Conservation (phyloP, 768 basidiomycete species). For the Panellus pusillus region DNA sequence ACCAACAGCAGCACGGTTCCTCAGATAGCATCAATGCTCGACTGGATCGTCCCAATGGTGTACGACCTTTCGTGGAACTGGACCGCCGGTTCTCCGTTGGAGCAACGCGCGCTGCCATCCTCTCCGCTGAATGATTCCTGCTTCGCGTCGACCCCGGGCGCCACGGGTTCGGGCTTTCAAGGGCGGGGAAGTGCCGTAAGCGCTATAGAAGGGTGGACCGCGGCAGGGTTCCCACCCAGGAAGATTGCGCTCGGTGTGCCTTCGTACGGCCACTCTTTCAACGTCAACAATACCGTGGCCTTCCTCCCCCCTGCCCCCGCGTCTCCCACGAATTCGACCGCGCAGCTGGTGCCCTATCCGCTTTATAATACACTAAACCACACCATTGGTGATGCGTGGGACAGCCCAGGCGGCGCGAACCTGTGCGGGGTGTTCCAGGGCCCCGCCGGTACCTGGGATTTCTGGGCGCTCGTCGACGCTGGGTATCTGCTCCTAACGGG, state of each 20-base stretch:
- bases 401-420: constrained; percentile 49
- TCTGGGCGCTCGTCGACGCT: constrained; percentile 60
- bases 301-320: constrained; percentile 35
- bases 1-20: constrained; percentile 70
- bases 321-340: neutral
- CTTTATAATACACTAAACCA: constrained; percentile 48
- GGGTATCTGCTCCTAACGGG: constrained; percentile 57
- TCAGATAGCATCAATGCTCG: constrained; percentile 67
- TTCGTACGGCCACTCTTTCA: constrained; percentile 79
- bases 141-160: constrained; percentile 22
- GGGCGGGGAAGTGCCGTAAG: constrained; percentile 67
- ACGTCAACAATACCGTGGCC: constrained; percentile 47
- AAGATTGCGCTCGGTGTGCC: constrained; percentile 81
- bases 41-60: constrained; percentile 60
- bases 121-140: constrained; percentile 86
- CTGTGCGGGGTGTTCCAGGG: constrained; percentile 53
- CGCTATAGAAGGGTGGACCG: constrained; percentile 70
- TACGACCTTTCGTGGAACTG: constrained; percentile 71
- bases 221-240: constrained; percentile 70
- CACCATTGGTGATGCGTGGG: constrained; percentile 67
- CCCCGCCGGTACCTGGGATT: constrained; percentile 58
- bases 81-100: constrained; percentile 48
- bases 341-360: constrained; percentile 47
- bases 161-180: constrained; percentile 48
- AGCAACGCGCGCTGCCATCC: constrained; percentile 53